phyloP scores from a whole-genome alignment of 2,329 filamentous ascomycete species.

The Fusarium sp. region DNA sequence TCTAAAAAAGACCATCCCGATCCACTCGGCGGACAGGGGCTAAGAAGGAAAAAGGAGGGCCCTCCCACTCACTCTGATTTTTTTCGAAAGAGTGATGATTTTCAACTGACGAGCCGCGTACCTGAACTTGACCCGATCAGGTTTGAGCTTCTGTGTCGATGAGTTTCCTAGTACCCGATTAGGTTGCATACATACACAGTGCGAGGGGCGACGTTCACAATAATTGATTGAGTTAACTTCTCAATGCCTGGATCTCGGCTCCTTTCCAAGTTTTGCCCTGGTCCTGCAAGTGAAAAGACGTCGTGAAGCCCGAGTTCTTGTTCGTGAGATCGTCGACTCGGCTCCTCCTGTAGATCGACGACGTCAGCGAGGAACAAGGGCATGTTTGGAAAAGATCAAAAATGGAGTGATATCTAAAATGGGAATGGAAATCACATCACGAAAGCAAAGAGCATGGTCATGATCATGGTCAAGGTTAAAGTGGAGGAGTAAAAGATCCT shows the following conservation, averaged over 20 bases:
- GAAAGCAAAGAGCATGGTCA: not conserved
- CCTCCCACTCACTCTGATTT: not conserved
- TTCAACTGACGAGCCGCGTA: constrained; percentile 25
- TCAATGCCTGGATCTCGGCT: constrained; percentile 3
- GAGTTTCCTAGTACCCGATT: constrained; percentile 13
- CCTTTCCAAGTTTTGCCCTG: constrained; percentile 24
- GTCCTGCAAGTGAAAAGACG: constrained; percentile 8
- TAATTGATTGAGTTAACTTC: not conserved
- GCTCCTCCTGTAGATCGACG: constrained; percentile 30
- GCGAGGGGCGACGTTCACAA: not conserved
- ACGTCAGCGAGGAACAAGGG: constrained; percentile 28
- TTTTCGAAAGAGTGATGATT: constrained; percentile 27
- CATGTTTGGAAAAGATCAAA: constrained; percentile 7
- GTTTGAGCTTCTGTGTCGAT: constrained; percentile 26
- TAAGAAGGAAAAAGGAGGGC: constrained; percentile 2
- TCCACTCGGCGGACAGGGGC: constrained; percentile 18
- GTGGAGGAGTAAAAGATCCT: constrained; percentile 1
- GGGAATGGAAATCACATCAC: not conserved
- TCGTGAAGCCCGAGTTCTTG: constrained; percentile 25
- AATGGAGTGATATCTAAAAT: constrained; percentile 3
- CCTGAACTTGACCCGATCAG: constrained; percentile 38
- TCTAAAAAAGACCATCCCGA: constrained; percentile 30
- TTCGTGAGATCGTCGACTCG: constrained; percentile 10
- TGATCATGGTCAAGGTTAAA: not conserved
- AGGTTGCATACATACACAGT: constrained; percentile 20